Base-by-base conservation (phyloP, 495 filamentous ascomycete genomes). In the Lepraria neglecta region DNA sequence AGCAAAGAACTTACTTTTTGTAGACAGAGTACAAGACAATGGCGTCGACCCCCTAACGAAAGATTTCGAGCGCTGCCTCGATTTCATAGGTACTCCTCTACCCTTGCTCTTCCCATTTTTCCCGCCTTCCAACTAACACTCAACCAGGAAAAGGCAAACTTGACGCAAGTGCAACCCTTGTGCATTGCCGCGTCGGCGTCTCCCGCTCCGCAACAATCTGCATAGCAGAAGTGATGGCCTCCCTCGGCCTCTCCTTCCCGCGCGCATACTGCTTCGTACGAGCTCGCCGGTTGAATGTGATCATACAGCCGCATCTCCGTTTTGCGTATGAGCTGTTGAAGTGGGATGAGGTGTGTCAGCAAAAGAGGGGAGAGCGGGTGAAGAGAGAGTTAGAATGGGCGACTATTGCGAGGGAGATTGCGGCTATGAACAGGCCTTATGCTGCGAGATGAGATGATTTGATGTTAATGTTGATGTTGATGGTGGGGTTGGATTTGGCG, bases 361-460 rank as follows among this genome's bases (percentile, higher is more conserved):
- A 76, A 60, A 75, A 78, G 65, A 72, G 74, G 48, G 68, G 70
- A 72, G 65, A 72, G 52, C 70, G 78, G 2, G 64, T 82, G 7
- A 84, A 81, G 64, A 81, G 92, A 45, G 91, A 97, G 67, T 77
- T 96, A 44, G 94, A 98, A 74, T 98, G 94, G 94, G 77, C 82
- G 9, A 89, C 87, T 51, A 85, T 97, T 64, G 84, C 90, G 5
- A 80, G 91, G 33, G 94, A 97, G 76, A 88, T 98, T 59, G 92
- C 94, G 1, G 78, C 89, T 24, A 92, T 98, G 90, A 98, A 98
- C 71, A 87, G 87, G 64, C 94, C 94, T n/a, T 97, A 97, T 73
- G 78, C 81, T 4, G 62, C 58, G 11, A 51, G 58, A n/a, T 65
- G 54, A 76, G 79, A 63, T 77, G 59, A 71, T 14, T 3, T n/a